phyloP scores from a whole-genome alignment of 1,139 yeast species.

The Hyphopichia khmerensis region DNA sequence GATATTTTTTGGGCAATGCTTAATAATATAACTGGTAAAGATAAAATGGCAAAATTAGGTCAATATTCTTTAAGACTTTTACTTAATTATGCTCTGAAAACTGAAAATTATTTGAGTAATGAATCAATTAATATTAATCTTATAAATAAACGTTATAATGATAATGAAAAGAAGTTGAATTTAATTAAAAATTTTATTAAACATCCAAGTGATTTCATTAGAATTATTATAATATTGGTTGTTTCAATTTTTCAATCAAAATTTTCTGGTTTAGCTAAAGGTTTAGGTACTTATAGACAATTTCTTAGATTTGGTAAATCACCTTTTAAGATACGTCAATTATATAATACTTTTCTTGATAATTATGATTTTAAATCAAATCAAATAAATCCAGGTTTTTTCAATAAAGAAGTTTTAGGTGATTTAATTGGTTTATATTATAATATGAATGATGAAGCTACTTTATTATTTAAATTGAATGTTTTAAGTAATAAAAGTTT shows the following conservation, averaged over 20 bases:
- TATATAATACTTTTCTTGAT: conserved; percentile 19
- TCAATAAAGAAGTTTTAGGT: conserved; percentile 43
- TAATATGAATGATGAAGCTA: conserved; percentile 60
- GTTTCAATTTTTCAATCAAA: conserved; percentile 35
- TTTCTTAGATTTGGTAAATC: conserved; percentile 70
- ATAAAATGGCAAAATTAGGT: conserved; percentile 63
- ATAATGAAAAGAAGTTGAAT: conserved; percentile 32
- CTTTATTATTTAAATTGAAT: conserved; percentile 53
- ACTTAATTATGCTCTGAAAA: conserved; percentile 45
- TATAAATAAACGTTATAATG: conserved; percentile 33
- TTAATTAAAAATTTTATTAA: conserved; percentile 37
- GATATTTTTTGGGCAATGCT: conserved; percentile 54
- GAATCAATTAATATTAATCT: conserved; percentile 27
- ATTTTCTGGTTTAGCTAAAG: conserved; percentile 46
- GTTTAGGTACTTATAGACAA: conserved; percentile 63
- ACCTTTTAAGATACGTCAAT: conserved; percentile 52
- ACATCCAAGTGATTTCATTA: conserved; percentile 43
- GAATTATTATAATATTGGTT: conserved; percentile 31
- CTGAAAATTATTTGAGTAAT: conserved; percentile 39
- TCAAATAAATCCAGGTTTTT: conserved; percentile 22
- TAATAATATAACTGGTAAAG: conserved; percentile 63
- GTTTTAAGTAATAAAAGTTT: conserved; percentile 41
- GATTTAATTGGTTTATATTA: conserved; percentile 58
- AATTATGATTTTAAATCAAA: conserved; percentile 7
- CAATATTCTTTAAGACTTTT: conserved; percentile 59